Evolutionary conservation across 352 stramenopile species (phyloP), one percentile per base, ranked within the genome.

Genomic region (Phytophthora tentaculata): DNA sequence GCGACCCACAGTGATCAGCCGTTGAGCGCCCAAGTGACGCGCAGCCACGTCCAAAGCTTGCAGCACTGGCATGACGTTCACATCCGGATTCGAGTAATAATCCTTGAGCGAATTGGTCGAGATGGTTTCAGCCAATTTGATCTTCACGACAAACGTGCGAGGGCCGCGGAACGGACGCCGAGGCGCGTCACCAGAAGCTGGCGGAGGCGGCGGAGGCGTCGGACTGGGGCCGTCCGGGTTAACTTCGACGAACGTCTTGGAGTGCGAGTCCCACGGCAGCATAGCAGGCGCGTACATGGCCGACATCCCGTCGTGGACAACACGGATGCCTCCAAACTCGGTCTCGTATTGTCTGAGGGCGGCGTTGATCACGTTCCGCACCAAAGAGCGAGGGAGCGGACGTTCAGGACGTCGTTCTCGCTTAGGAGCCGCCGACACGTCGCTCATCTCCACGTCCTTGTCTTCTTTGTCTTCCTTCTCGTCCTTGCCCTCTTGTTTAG

Each of bases 11-110:
- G 76, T 56, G 32, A 89, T 90, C 60, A 89, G 70, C 9, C 74
- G 79, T 43, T 89, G 79, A n/a, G 79, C 69, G 19, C 77, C 79
- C 5, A 86, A 55, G 28, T 92, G 82, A 13, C 86, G 84, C 29
- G 80, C 75, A 3, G 81, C 86, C n/a, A 94, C 79, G 53, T 94
- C 86, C 24, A 94, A 65, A 3, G 86, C 86, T 62, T 94, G 86
- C 10, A 92, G 63, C 3, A 86, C 71, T 17, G 78, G 79, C 75
- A 86, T 79, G 19, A 83, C 76, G 63, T 90, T 91, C 14, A 78
- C 77, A 16, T 88, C 77, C 5, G 83, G 79, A 22, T 90, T 81
- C 1, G 68, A 51, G 48, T 82, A 88, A 44, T 92, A 89, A 23
- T 81, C 69, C 0, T 62, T 69, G 6, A 91, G 29, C 0, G 78